Conservation (phyloP, 2,329 filamentous ascomycete genomes). For the Fusarium scirpi region DNA sequence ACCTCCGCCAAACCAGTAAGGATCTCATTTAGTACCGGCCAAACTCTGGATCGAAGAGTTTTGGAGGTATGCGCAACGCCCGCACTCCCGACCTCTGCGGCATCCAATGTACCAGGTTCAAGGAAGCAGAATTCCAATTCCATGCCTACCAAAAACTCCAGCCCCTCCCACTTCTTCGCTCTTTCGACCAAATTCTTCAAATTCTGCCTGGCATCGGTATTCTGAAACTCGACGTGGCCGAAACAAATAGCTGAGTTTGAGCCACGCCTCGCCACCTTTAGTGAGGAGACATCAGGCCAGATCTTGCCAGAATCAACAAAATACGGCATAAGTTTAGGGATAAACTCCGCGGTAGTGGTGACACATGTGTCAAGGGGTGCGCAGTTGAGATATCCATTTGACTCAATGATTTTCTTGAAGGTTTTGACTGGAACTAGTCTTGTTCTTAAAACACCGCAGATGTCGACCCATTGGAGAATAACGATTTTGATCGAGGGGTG, state of each 20-base stretch:
- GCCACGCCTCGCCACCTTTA: background rate
- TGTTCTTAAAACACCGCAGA: background rate
- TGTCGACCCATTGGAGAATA: conserved; percentile 21
- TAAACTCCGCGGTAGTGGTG: conserved; percentile 1
- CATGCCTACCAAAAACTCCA: conserved; percentile 1
- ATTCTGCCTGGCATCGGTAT: background rate
- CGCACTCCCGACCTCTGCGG: background rate
- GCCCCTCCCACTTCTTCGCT: background rate
- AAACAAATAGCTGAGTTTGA: conserved; percentile 4
- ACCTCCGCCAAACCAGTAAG: background rate
- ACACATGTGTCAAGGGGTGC: conserved; percentile 13
- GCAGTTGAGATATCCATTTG: background rate
- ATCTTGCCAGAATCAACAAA: conserved; percentile 3
- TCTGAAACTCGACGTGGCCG: background rate
- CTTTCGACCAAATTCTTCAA: background rate
- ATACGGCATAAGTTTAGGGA: background rate
- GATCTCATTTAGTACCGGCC: background rate
- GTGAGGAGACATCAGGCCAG: background rate
- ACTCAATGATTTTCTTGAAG: background rate
- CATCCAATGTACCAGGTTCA: background rate
- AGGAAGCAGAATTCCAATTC: conserved; percentile 19
- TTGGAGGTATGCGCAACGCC: background rate
- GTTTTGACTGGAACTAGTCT: background rate
- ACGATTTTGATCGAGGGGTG: background rate
- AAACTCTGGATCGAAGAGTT: background rate